Evolutionary conservation across 2,329 filamentous ascomycete genomes (phyloP).

Genomic region (Massarina eburnea): DNA sequence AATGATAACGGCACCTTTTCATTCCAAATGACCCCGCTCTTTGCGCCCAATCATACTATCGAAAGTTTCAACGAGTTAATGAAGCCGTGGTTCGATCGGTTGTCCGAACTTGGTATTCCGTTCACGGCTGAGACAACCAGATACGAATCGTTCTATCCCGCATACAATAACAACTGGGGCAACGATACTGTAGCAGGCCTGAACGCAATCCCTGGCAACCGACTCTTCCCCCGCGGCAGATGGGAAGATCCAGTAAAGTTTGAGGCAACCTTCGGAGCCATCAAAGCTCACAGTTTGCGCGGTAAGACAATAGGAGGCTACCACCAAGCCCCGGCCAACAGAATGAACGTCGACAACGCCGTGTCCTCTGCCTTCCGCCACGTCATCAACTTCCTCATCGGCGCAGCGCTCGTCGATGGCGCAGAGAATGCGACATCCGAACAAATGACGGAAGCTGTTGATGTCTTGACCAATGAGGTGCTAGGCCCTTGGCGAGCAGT

Average conservation of each 20-base stretch:
- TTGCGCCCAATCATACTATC: conserved; percentile 14
- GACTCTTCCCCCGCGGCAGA: conserved; percentile 20
- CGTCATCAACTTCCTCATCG: conserved; percentile 26
- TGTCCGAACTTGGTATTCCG: conserved; percentile 18
- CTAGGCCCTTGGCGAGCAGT: conserved; percentile 19
- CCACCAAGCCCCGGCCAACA: conserved; percentile 23
- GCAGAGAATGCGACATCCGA: conserved; percentile 15
- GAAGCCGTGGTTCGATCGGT: conserved; percentile 12
- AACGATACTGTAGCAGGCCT: conserved; percentile 14
- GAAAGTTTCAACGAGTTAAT: conserved; percentile 9
- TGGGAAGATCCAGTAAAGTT: conserved; percentile 18
- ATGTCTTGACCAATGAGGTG: conserved; percentile 18
- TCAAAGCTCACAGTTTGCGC: conserved; percentile 18
- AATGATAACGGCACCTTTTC: conserved; percentile 3
- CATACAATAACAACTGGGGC: conserved; percentile 21
- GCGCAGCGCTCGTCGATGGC: conserved; percentile 14
- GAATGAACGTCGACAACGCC: conserved; percentile 22
- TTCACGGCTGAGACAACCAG: conserved; percentile 13
- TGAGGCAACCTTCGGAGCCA: conserved; percentile 8
- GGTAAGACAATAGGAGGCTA: conserved; percentile 19
- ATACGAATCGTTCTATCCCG: conserved; percentile 18
- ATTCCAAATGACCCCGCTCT: conserved; percentile 15
- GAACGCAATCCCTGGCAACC: conserved; percentile 13
- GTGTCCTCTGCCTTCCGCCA: conserved; percentile 28
- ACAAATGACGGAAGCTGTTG: conserved; percentile 12